Conservation (phyloP, 352 stramenopile genomes). For the Lagenidium giganteum region DNA sequence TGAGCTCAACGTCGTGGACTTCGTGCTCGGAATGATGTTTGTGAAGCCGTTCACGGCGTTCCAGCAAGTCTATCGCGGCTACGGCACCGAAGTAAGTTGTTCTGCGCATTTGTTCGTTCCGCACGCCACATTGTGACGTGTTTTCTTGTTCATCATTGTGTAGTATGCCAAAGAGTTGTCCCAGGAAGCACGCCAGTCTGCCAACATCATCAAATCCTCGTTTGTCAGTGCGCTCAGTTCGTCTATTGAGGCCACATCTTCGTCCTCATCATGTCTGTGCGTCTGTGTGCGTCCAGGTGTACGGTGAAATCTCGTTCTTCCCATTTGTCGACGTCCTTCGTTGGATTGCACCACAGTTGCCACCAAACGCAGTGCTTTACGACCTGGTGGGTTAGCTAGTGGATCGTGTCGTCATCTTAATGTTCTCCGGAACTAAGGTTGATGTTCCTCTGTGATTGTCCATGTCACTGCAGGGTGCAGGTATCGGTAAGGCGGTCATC, state of each 20-base stretch:
- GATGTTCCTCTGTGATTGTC: neutral
- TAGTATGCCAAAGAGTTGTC: constrained; percentile 84
- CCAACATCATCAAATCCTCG: constrained; percentile 74
- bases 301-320: constrained; percentile 84
- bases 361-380: constrained; percentile 75
- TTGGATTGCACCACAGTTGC: constrained; percentile 52
- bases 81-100: constrained; percentile 42
- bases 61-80: constrained; percentile 56
- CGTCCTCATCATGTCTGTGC: neutral
- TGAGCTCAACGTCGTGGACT: constrained; percentile 72
- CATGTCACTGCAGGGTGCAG: constrained; percentile 46
- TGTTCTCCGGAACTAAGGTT: no score
- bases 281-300: constrained; percentile 37
- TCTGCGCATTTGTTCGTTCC: neutral
- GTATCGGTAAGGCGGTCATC: constrained; percentile 76
- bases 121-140: no score
- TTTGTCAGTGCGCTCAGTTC: constrained; percentile 33
- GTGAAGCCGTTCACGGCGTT: constrained; percentile 66
- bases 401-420: no score
- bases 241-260: no score
- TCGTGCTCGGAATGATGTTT: constrained; percentile 77
- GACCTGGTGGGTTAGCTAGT: constrained; percentile 52
- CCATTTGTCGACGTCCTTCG: constrained; percentile 73
- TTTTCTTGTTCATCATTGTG: no score
- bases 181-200: constrained; percentile 68